Base-by-base conservation (phyloP, 2,329 filamentous ascomycete genomes). In the Fusarium sp. region DNA sequence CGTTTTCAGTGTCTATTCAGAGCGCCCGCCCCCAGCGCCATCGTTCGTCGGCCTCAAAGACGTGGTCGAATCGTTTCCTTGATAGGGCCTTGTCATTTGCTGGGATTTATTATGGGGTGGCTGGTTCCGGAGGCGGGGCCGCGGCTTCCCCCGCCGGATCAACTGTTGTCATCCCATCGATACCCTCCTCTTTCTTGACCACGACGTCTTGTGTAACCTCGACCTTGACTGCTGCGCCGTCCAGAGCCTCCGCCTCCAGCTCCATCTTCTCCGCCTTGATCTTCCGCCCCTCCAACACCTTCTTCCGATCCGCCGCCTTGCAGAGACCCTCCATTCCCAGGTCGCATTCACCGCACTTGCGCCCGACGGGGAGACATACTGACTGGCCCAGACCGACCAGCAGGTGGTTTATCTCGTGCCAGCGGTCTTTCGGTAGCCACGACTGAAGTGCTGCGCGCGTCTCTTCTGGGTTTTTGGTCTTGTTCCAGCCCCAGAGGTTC, bases 401-500 rank as follows among this genome's bases (percentile, higher is more conserved):
- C 78, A 97, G 80, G 81, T 90, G 89, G 79, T 97, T 97, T 78
- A 97, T 96, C 80, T 97, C 93, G 79, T 92, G 91, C 94, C 94
- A 97, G 74, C 87, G 89, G 55, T 97, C 92, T 64, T 80, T 86
- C 2, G 94, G 94, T 73, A 97, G 82, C 94, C 94, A 97, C 14
- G 84, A 84, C 81, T 97, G 87, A 63, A 97, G 83, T 33, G 89
- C 87, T 58, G 84, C 81, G 44, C 94, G 85, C 29, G 94, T 97
- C 77, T 92, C 91, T 81, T 97, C 94, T 0, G 94, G 94, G 11
- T 83, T 91, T 73, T 88, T 90, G 2, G 91, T 95, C 78, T 87
- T 88, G 78, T 96, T 88, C 94, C 94, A 97, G 4, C 92, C 91
- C 93, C 93, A 97, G 27, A 97, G 83, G 80, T 97, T 97, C 56